phyloP scores from a whole-genome alignment of 495 filamentous ascomycete genomes.

The Talaromyces borbonicus region DNA sequence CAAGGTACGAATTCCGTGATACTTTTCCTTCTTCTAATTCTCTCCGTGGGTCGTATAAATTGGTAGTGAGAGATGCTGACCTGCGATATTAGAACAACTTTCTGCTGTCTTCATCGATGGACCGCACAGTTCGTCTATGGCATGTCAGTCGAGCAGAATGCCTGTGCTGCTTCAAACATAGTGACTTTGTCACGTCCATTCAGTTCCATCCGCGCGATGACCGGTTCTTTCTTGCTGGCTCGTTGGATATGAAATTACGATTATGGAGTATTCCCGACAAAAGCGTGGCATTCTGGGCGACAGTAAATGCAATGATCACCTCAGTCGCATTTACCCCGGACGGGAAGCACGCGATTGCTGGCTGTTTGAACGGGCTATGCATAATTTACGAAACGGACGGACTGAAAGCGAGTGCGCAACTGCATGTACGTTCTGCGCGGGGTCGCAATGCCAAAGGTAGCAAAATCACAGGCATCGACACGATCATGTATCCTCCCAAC shows the following conservation, averaged over 20 bases:
- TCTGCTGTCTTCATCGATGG: constrained; percentile 91
- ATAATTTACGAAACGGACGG: constrained; percentile 94
- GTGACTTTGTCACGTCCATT: constrained; percentile 90
- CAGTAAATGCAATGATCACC: constrained; percentile 81
- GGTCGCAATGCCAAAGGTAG: constrained; percentile 93
- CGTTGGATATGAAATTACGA: constrained; percentile 81
- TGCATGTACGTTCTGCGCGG: constrained; percentile 81
- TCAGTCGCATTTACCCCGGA: constrained; percentile 91
- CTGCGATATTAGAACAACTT: constrained; percentile 66
- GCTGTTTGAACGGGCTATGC: constrained; percentile 75
- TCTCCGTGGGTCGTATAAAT: too few relatives aligned
- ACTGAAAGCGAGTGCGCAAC: constrained; percentile 69
- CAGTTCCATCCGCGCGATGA: constrained; percentile 94
- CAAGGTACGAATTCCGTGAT: constrained; percentile 46
- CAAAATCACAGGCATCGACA: constrained; percentile 93
- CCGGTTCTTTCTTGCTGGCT: constrained; percentile 92
- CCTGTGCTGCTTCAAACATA: constrained; percentile 92
- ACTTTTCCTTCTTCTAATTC: not conserved
- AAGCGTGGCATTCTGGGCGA: constrained; percentile 75
- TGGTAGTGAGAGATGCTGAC: not conserved
- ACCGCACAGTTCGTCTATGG: constrained; percentile 95
- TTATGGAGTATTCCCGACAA: constrained; percentile 98
- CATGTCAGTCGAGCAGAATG: constrained; percentile 79
- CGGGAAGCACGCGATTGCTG: constrained; percentile 81
- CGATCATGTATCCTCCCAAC: constrained; percentile 51